A percentile compares a stretch with the other conserved stretches of the same genome.
These are phyloP conservation scores for Brassica juncea DNA, from an alignment of 345 rosid species.

Conservation along the genomic window DNA sequence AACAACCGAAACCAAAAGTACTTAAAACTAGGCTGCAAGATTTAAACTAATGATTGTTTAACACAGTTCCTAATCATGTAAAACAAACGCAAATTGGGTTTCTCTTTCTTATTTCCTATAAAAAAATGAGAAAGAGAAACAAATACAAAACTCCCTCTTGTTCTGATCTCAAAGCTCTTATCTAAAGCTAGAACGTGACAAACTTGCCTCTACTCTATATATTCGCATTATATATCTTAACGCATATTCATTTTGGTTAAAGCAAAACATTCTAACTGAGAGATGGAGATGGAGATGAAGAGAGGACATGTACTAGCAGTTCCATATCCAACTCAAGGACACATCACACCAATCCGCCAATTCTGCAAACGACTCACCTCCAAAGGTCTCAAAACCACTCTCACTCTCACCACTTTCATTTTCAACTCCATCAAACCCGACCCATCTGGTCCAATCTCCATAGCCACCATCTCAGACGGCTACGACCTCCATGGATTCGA, in stretches of 20 bases:
- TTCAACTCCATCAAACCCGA: conserved; percentile 42
- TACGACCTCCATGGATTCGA: conserved; percentile 28
- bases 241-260: conserved; percentile 1
- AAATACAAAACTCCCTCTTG: neutral
- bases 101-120: conserved; percentile 4
- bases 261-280: neutral
- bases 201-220: neutral
- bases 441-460: conserved; percentile 19
- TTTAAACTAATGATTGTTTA: no score
- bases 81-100: neutral
- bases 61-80: no score
- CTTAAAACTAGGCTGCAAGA: neutral
- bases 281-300: conserved; percentile 25
- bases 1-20: no score
- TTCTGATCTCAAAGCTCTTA: conserved; percentile 13
- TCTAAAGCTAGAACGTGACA: conserved; percentile 17
- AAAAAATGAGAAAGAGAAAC: neutral
- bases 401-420: conserved; percentile 38
- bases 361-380: conserved; percentile 56
- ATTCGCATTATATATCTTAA: neutral
- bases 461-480: conserved; percentile 21
- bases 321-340: conserved; percentile 52
- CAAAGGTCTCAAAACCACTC: conserved; percentile 52
- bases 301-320: conserved; percentile 42
- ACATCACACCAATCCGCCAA: conserved; percentile 54